Evolutionary conservation across 2,329 filamentous ascomycete genomes (phyloP), one percentile per base, ranked within the genome.

Genomic region (Fusarium goolgardi): DNA sequence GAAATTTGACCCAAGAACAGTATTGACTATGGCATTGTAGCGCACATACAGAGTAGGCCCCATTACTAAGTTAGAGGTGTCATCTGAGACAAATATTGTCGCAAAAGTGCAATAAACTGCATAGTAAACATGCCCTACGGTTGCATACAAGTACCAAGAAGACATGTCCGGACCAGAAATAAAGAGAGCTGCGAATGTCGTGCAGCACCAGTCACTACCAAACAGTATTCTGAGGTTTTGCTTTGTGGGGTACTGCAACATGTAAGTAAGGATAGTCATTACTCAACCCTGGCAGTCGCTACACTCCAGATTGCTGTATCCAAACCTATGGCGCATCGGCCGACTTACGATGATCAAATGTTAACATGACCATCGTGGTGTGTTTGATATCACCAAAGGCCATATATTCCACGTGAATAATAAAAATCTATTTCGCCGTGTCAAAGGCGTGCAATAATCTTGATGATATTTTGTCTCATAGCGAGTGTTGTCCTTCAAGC

Each of bases 401-500:
- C 31, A 25, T 44, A 25, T 25, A 41, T 21, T 29, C 37, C 21
- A 32, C 41, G 23, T 37, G 29, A 45, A 39, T 6, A 34, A 47
- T 41, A 32, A 49, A 47, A 18, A 23, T 41, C 25, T 54, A 16
- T 53, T 50, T 43, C 47, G 25, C 40, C 45, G 41, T 34, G 37
- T 32, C 44, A 55, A 43, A 39, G 53, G 34, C 41, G 54, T 49
- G 35, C 20, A 64, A 55, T 23, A 37, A 57, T 34, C 44, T 37
- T 51, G 32, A 25, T 51, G 35, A 47, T 31, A 45, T 47, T 32
- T 41, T 21, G 27, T 70, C 37, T 34, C 39, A 47, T 67, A 71
- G 47, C 68, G 68, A 71, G 32, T 58, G 68, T 66, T 63, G 25
- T 50, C 53, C 49, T 60, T 23, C 45, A 61, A 40, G 51, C 37